phyloP scores from a whole-genome alignment of 495 filamentous ascomycete genomes.

The Neurospora sp. region DNA sequence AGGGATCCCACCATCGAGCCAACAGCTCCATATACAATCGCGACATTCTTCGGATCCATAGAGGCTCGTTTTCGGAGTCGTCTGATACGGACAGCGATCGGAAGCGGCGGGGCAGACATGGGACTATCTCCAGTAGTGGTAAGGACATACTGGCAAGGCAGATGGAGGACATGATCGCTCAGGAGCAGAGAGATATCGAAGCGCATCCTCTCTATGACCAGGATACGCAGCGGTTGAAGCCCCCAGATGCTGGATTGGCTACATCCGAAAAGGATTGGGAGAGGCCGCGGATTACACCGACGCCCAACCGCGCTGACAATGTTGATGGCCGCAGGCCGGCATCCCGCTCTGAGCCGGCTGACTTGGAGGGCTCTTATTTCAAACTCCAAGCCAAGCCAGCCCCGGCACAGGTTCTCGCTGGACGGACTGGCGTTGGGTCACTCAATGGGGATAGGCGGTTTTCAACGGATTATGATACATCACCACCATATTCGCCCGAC shows the following conservation, averaged over 20 bases:
- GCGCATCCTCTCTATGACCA: conserved; percentile 17
- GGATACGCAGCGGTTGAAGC: conserved; percentile 20
- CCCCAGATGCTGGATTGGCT: conserved; percentile 13
- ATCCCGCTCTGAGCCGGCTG: conserved; percentile 25
- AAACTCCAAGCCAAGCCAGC: conserved; percentile 12
- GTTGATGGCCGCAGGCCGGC: conserved; percentile 14
- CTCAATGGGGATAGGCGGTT: conserved; percentile 13
- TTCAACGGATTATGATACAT: conserved; percentile 33
- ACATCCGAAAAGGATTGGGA: conserved; percentile 18
- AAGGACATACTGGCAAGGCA: conserved; percentile 54
- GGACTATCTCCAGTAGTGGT: conserved; percentile 28
- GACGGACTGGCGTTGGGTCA: conserved; percentile 27
- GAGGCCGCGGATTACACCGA: conserved; percentile 7
- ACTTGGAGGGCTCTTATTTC: conserved; percentile 14
- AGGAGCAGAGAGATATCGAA: conserved; percentile 34
- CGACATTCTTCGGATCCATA: conserved; percentile 28
- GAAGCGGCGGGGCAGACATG: conserved; percentile 23
- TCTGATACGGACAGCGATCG: conserved; percentile 38
- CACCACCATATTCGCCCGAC: conserved; percentile 29
- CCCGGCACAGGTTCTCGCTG: conserved; percentile 14
- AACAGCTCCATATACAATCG: conserved; percentile 28
- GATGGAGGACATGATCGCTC: conserved; percentile 54
- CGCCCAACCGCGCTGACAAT: conserved; percentile 7
- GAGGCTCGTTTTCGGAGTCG: conserved; percentile 33
- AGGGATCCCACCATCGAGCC: conserved; percentile 36